Evolutionary conservation across 208 protist species (phyloP).

Genomic region (Leishmania arabica): DNA sequence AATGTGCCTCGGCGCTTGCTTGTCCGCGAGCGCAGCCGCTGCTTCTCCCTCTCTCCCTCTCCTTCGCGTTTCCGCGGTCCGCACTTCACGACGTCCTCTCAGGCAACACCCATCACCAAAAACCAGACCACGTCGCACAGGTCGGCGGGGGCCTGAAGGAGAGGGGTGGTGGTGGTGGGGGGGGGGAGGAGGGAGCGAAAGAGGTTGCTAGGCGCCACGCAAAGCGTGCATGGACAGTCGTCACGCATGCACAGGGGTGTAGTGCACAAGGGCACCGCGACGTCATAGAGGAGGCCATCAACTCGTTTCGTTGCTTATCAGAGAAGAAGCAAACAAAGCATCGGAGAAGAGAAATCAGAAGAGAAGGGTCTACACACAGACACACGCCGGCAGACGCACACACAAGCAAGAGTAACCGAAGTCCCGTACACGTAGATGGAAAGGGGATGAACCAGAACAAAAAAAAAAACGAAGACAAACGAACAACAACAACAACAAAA

Average conservation of each 20-base stretch:
- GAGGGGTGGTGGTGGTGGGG: too few species aligned
- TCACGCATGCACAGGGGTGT: not conserved
- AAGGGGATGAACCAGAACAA: not conserved
- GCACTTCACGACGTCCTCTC: not conserved
- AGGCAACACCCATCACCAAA: not conserved
- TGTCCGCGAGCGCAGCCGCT: not conserved
- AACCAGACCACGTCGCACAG: not conserved
- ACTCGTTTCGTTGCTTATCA: conserved; percentile 9
- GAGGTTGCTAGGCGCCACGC: not conserved
- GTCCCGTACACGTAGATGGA: not conserved
- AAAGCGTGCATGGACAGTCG: not conserved
- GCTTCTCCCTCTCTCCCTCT: not conserved
- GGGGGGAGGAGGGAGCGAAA: not conserved
- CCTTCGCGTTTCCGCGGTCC: not conserved
- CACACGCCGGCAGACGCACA: not conserved
- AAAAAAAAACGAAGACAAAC: too few species aligned
- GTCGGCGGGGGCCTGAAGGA: not conserved
- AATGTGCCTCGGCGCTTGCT: not conserved
- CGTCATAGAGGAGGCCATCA: not conserved
- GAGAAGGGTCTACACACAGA: not conserved
- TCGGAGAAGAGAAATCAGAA: not conserved
- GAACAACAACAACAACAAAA: not conserved
- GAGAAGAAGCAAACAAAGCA: conserved; percentile 1
- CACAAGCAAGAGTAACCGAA: not conserved
- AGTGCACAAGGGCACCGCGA: not conserved